Conservation (phyloP, 2,329 filamentous ascomycete genomes). For the Tolypocladium endophyticum region DNA sequence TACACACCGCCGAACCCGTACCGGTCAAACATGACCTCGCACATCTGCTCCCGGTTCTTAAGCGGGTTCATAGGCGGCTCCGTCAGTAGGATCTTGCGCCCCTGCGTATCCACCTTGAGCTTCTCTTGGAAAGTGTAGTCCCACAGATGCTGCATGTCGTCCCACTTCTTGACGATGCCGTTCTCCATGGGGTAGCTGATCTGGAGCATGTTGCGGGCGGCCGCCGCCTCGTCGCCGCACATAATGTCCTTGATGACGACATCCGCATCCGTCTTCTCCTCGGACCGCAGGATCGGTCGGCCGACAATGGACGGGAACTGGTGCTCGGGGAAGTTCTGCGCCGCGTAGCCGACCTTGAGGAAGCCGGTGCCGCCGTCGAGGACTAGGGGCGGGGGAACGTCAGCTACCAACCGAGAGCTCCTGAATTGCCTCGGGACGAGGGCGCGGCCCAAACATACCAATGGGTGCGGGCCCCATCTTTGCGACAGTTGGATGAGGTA, state of each 20-base stretch:
- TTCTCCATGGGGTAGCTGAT: constrained; percentile 99
- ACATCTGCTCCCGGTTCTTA: constrained; percentile 96
- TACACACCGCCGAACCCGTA: constrained; percentile 96
- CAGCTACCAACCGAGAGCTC: neutral
- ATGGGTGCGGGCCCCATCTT: constrained; percentile 45
- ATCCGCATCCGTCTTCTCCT: constrained; percentile 60
- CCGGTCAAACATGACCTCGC: constrained; percentile 97
- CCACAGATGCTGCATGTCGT: constrained; percentile 99
- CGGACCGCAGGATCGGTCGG: constrained; percentile 90
- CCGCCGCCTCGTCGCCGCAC: constrained; percentile 97
- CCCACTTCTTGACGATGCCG: constrained; percentile 98
- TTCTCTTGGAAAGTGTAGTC: constrained; percentile 98
- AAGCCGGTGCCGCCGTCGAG: constrained; percentile 99
- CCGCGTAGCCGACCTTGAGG: constrained; percentile 98
- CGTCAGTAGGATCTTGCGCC: constrained; percentile 93
- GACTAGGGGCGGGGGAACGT: constrained; percentile 42
- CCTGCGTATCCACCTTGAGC: constrained; percentile 81
- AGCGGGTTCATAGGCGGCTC: constrained; percentile 97
- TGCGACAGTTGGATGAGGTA: constrained; percentile 11
- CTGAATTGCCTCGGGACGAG: neutral
- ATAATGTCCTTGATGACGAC: constrained; percentile 92
- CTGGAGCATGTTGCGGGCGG: constrained; percentile 92
- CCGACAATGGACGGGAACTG: constrained; percentile 98
- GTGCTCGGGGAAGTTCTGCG: constrained; percentile 98
- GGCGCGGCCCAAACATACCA: constrained; percentile 27